These are phyloP conservation scores for Strigomonas culicis DNA, from an alignment of 208 protist species.

Conservation along the genomic window DNA sequence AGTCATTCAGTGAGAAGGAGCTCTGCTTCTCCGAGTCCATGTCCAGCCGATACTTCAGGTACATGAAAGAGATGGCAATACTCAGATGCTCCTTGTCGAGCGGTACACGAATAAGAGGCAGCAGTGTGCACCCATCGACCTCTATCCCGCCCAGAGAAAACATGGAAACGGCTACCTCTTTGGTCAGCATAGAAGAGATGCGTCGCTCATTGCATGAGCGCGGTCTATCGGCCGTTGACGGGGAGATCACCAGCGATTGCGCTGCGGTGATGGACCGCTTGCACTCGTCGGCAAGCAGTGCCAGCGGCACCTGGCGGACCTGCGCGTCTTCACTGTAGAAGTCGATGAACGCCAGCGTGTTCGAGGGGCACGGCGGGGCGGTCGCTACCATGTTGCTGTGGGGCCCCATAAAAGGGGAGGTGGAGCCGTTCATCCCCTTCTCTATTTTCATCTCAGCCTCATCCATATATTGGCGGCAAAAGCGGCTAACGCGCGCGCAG, in stretches of 20 bases:
- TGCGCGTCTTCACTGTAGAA: conserved; percentile 1
- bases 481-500: conserved; percentile 52
- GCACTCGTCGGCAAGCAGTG: conserved; percentile 20
- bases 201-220: conserved; percentile 1
- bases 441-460: background rate
- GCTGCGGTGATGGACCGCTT: conserved; percentile 15
- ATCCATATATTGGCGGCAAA: conserved; percentile 25
- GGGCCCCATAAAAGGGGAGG: no score
- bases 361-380: no score
- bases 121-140: conserved; percentile 16
- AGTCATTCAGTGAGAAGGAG: background rate
- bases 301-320: conserved; percentile 16
- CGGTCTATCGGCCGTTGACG: conserved; percentile 13
- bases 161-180: background rate
- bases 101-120: conserved; percentile 48
- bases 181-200: background rate
- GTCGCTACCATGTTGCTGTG: no score
- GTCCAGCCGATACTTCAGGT: conserved; percentile 69
- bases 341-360: background rate
- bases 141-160: conserved; percentile 15
- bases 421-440: background rate
- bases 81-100: conserved; percentile 39
- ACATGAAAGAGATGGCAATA: conserved; percentile 50
- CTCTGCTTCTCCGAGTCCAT: conserved; percentile 44
- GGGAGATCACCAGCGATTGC: background rate